These are phyloP conservation scores for Backusella sp. DNA, from an alignment of 192 early-diverging fungal genomes.

Conservation along the genomic window DNA sequence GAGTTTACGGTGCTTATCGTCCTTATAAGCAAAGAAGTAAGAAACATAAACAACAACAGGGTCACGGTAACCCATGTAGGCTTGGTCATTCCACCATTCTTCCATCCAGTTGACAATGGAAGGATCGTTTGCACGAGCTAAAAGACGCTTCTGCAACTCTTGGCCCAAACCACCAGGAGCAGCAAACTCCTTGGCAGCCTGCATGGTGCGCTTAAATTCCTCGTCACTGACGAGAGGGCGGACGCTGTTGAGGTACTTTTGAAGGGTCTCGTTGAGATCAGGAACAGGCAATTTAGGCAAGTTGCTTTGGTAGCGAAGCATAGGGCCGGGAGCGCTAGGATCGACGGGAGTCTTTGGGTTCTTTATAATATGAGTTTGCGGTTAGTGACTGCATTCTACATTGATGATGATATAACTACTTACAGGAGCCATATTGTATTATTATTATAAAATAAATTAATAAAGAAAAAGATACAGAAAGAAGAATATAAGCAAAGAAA, in stretches of 20 bases:
- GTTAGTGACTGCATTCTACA: not conserved
- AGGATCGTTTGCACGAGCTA: constrained; percentile 70
- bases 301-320: constrained; percentile 70
- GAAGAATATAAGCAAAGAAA: not conserved
- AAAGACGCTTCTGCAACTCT: constrained; percentile 81
- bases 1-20: constrained; percentile 77
- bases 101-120: constrained; percentile 87
- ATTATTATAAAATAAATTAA: not conserved
- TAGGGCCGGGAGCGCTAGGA: constrained; percentile 52
- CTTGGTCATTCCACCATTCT: constrained; percentile 97
- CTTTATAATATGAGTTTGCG: not conserved
- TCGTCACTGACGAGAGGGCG: constrained; percentile 67
- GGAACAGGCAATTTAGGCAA: constrained; percentile 93
- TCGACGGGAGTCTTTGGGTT: constrained; percentile 25
- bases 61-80: constrained; percentile 95
- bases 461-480: not conserved
- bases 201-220: constrained; percentile 69
- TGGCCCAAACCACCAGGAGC: constrained; percentile 79
- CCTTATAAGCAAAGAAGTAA: constrained; percentile 95
- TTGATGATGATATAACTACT: not conserved
- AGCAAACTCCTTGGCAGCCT: constrained; percentile 74
- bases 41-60: constrained; percentile 94
- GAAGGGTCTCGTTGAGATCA: constrained; percentile 74
- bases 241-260: constrained; percentile 79
- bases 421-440: constrained; percentile 7